A percentile compares a stretch with the other conserved stretches of the same genome.
phyloP scores from a whole-genome alignment of 306 rosid species.

The Erythrophleum fordii region DNA sequence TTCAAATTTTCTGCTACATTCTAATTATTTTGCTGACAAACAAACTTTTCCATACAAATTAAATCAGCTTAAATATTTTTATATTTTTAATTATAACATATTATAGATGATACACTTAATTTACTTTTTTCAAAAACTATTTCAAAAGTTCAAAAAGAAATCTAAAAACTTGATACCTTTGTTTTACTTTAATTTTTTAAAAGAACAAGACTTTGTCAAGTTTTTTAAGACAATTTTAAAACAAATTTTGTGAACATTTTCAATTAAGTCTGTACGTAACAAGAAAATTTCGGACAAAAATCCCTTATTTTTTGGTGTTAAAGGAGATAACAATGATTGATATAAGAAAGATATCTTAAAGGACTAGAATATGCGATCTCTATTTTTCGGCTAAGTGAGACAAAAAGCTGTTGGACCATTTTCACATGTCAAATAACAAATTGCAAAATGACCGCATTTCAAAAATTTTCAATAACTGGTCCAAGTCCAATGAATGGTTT shows the following conservation, averaged over 20 bases:
- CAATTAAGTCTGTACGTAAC: background rate
- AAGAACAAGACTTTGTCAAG: background rate
- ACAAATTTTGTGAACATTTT: background rate
- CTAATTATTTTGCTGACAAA: too few relatives aligned
- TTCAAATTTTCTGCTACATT: too few relatives aligned
- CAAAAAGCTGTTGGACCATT: background rate
- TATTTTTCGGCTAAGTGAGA: background rate
- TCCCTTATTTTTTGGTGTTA: background rate
- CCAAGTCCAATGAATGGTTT: constrained; percentile 1
- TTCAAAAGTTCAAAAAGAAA: too few relatives aligned
- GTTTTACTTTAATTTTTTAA: background rate
- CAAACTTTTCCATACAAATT: too few relatives aligned
- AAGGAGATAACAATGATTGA: background rate
- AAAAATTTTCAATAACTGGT: background rate
- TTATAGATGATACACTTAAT: too few relatives aligned
- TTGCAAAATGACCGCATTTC: background rate
- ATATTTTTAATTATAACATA: too few relatives aligned
- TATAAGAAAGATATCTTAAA: background rate
- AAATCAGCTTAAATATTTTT: too few relatives aligned
- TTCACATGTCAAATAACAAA: constrained; percentile 1
- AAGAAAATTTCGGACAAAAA: background rate
- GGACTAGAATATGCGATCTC: background rate
- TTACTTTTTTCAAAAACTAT: too few relatives aligned
- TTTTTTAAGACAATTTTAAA: background rate
- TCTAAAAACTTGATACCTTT: too few relatives aligned